Base-by-base conservation (phyloP, 257 asterid genomes). In the Ligustrum vulgare region DNA sequence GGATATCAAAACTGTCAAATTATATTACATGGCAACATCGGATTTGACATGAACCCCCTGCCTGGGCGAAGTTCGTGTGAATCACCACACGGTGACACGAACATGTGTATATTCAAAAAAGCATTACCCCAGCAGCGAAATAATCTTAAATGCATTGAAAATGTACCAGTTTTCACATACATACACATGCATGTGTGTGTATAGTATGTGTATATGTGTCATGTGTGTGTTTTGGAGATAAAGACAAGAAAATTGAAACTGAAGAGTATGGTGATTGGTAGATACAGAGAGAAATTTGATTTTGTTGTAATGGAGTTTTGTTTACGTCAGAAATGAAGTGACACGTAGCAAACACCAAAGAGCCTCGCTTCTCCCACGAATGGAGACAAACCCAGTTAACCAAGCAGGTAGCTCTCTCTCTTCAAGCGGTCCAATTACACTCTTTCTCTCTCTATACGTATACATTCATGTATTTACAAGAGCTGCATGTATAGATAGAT, bases 311-410 rank as follows among this genome's bases (percentile, higher is more conserved):
- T 71, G 28, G 72, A 25, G 58, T 63, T 64, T 71, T 76, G 73
- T 64, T 74, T 51, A 76, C 80, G 86, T 82, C 80, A 87, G 85
- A 31, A 5, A 7, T 8, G 65, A 70, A 47, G 11, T 62, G 89
- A 81, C 92, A 86, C 90, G 93, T 86, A 81, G 82, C 70, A 5
- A 73, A 7, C 11, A 35, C 62, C n/a, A 33, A 77, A 74, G 83
- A 74, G 60, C 71, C 72, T 78, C 84, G 77, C 92, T 89, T 77
- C 22, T 63, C 75, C 67, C 47, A 83, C 93, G 90, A 89, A 91
- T 86, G 73, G 71, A 35, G 81, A 86, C 86, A 83, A 86, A 70
- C 18, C 79, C 84, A 73, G 65, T 71, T 65, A 70, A 49, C 72
- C 39, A 67, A 72, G 51, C 69, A 13, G 47, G 51, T 51, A 20